Conservation (phyloP, 2,329 filamentous ascomycete genomes). For the Scedosporium minutisporum region DNA sequence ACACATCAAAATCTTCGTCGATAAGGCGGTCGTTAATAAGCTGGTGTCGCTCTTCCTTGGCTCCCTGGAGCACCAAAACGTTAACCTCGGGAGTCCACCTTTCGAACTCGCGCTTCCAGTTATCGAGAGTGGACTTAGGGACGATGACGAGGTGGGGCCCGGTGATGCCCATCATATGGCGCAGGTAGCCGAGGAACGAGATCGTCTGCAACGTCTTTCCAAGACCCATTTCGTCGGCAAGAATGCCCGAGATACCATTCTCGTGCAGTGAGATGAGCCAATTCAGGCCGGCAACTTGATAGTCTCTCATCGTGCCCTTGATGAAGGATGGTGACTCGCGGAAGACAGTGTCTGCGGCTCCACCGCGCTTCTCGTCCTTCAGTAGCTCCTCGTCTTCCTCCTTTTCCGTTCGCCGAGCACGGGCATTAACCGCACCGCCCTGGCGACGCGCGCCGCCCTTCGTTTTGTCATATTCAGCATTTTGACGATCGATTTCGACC, state of each 20-base stretch:
- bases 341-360: slow-evolving; percentile 80
- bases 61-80: slow-evolving; percentile 85
- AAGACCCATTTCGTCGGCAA: slow-evolving; percentile 97
- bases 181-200: slow-evolving; percentile 87
- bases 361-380: slow-evolving; percentile 81
- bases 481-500: slow-evolving; percentile 87
- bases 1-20: slow-evolving; percentile 93
- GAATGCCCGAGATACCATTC: slow-evolving; percentile 95
- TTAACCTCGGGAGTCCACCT: slow-evolving; percentile 95
- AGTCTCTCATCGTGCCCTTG: slow-evolving; percentile 85
- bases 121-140: slow-evolving; percentile 94
- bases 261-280: slow-evolving; percentile 97
- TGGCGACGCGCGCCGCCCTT: slow-evolving; percentile 55
- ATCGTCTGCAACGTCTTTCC: slow-evolving; percentile 98
- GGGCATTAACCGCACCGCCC: slow-evolving; percentile 70
- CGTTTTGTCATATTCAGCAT: slow-evolving; percentile 67
- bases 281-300: slow-evolving; percentile 90
- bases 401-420: slow-evolving; percentile 83
- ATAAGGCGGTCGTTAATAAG: slow-evolving; percentile 88
- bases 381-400: slow-evolving; percentile 90
- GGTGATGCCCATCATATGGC: slow-evolving; percentile 79
- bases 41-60: slow-evolving; percentile 81
- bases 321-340: slow-evolving; percentile 89
- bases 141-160: slow-evolving; percentile 88
- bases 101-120: slow-evolving; percentile 92